Evolutionary conservation across 2,329 filamentous ascomycete species (phyloP).

Genomic region (Aaosphaeria arxii): DNA sequence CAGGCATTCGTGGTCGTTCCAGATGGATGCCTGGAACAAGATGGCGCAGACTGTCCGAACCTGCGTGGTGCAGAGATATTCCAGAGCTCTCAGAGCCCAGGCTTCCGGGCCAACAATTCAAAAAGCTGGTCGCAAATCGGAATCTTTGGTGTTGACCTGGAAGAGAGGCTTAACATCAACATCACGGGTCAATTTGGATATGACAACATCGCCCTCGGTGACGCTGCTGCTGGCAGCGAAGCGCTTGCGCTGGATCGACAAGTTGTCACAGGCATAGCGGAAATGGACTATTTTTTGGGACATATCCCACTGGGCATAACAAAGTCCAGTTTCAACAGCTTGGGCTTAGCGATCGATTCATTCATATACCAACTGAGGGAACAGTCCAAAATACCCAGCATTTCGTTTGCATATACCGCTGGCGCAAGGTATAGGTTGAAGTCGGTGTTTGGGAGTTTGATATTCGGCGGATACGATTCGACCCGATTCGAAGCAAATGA

Average conservation of each 20-base stretch:
- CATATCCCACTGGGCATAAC: constrained; percentile 26
- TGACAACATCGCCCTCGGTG: constrained; percentile 26
- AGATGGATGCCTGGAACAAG: constrained; percentile 30
- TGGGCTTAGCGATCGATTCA: constrained; percentile 21
- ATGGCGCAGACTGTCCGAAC: constrained; percentile 26
- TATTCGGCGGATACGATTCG: constrained; percentile 42
- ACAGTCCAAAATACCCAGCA: constrained; percentile 27
- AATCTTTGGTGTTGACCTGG: constrained; percentile 27
- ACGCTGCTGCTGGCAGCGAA: constrained; percentile 11
- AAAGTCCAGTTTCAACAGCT: constrained; percentile 27
- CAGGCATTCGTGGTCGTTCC: constrained; percentile 30
- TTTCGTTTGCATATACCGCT: constrained; percentile 35
- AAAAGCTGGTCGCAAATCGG: constrained; percentile 33
- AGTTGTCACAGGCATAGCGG: constrained; percentile 27
- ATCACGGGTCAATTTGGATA: constrained; percentile 29
- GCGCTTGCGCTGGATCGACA: constrained; percentile 22
- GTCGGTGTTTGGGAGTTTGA: constrained; percentile 33
- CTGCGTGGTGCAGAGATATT: constrained; percentile 29
- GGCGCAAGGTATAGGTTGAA: constrained; percentile 33
- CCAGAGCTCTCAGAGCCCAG: constrained; percentile 23
- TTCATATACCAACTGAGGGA: constrained; percentile 28
- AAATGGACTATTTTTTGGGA: constrained; percentile 29
- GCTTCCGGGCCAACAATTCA: constrained; percentile 28
- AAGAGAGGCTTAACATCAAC: constrained; percentile 25
- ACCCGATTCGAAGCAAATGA: constrained; percentile 31